phyloP scores from a whole-genome alignment of 768 basidiomycete genomes.

The Lanmaoa rubissima region DNA sequence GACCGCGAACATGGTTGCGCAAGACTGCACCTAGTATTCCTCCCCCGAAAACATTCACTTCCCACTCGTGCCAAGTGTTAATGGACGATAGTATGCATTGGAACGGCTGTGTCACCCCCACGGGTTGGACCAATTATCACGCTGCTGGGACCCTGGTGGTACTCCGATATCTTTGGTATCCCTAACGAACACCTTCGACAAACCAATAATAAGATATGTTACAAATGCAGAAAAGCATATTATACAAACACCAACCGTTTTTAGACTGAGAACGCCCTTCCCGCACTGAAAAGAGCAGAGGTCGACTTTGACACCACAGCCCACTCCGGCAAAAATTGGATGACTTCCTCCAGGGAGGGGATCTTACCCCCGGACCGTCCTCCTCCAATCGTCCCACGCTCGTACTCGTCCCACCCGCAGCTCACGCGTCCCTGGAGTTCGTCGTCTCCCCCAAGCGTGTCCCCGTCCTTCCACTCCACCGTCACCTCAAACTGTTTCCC shows the following conservation, averaged over 20 bases:
- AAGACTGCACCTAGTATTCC: too few species aligned
- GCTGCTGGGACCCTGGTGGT: neutral
- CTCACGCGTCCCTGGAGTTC: conserved; percentile 44
- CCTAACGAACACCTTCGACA: neutral
- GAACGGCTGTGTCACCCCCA: neutral
- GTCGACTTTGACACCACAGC: conserved; percentile 54
- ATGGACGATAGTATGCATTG: too few species aligned
- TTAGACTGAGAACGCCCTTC: conserved; percentile 22
- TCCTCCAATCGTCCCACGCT: conserved; percentile 51
- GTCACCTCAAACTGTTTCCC: conserved; percentile 51
- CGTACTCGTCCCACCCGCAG: conserved; percentile 70
- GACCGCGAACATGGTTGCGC: too few species aligned
- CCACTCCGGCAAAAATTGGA: conserved; percentile 67
- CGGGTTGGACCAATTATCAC: neutral
- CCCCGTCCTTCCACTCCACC: conserved; percentile 43
- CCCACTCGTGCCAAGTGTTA: too few species aligned
- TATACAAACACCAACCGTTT: neutral
- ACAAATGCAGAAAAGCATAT: neutral
- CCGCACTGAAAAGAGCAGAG: conserved; percentile 59
- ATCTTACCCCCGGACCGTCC: conserved; percentile 45
- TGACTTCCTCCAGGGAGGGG: conserved; percentile 67
- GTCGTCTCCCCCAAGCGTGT: conserved; percentile 12
- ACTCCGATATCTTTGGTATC: neutral
- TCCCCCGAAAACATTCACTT: too few species aligned
- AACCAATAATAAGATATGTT: neutral